Conservation (phyloP, 805 yeast genomes). For the Nakazawaea populi region DNA sequence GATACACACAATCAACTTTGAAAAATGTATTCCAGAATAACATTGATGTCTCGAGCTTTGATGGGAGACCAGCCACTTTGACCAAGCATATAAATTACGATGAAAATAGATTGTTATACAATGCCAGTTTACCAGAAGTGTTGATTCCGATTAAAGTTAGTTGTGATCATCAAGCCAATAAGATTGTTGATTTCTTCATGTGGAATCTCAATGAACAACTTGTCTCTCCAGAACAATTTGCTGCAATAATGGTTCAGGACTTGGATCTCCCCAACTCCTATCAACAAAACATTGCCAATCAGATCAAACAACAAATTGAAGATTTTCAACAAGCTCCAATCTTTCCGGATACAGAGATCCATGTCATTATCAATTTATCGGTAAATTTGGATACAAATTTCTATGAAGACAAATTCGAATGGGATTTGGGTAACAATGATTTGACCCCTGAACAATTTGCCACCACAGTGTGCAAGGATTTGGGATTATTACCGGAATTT, state of each 20-base stretch:
- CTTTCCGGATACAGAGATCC: slow-evolving; percentile 65
- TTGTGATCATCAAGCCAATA: slow-evolving; percentile 50
- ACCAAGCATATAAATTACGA: slow-evolving; percentile 28
- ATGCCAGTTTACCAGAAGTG: slow-evolving; percentile 32
- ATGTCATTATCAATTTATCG: slow-evolving; percentile 74
- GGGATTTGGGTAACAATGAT: slow-evolving; percentile 62
- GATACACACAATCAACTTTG: slow-evolving; percentile 11
- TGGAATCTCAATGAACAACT: slow-evolving; percentile 68
- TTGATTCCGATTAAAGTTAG: slow-evolving; percentile 64
- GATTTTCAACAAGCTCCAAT: slow-evolving; percentile 64
- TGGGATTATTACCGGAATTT: slow-evolving; percentile 82
- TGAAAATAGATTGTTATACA: slow-evolving; percentile 26
- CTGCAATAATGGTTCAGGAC: slow-evolving; percentile 73
- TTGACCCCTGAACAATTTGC: slow-evolving; percentile 85
- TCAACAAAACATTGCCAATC: slow-evolving; percentile 57
- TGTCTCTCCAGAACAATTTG: slow-evolving; percentile 68
- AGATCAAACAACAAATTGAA: slow-evolving; percentile 76
- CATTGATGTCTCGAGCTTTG: slow-evolving; percentile 26
- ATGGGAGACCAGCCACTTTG: slow-evolving; percentile 33
- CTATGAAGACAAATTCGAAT: slow-evolving; percentile 89
- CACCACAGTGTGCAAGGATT: slow-evolving; percentile 68
- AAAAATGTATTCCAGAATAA: slow-evolving; percentile 13
- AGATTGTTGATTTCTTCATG: slow-evolving; percentile 59
- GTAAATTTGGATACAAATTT: slow-evolving; percentile 78
- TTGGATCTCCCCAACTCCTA: slow-evolving; percentile 68